Base-by-base conservation (phyloP, 768 basidiomycete species). In the Psilocybe cubensis region DNA sequence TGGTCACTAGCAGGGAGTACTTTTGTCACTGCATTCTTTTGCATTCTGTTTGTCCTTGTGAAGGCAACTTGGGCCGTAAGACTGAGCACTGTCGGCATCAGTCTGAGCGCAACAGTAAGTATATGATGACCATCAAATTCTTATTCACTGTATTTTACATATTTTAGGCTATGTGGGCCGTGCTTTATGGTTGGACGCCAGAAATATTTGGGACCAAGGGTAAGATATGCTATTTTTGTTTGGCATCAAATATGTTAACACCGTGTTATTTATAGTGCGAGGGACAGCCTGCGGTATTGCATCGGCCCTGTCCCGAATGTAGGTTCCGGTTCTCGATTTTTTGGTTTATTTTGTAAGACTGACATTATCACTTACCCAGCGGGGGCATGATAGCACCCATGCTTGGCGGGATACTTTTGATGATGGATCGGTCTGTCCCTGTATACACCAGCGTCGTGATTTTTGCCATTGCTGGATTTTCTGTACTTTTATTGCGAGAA, bases 201-300 rank as follows among this genome's bases (percentile, higher is more conserved):
- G 91, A 92, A 71, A 88, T 93, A 12, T 95, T 96, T 66, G 86
- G 83, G 0, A 92, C 92, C 0, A 85, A 86, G 76, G 83, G 87
- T 87, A 63, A 35, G 72, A 61, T 12, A 9, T n/a, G 35, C 42
- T 4, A 18, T 5, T 11, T 6, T 18, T 17, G 12, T 29, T 43
- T 43, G 14, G 35, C 25, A 38, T 38, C 35, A 38, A 41, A 1
- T 51, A n/a, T n/a, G n/a, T 43, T 60, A 11, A 20, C 58, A 17
- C 28, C 50, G 20, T 48, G 3, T 38, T 56, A 45, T 20, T 46
- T 27, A 25, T 63, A 86, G 89, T 94, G 2, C 85, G 94, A 46
- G 94, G 94, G 24, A 94, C 93, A 0, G 94, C 93, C 0, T 89
- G 90, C 65, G 94, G 94, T 0, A 88, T 91, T 51, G 93, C 94